A percentile compares a stretch with the other conserved stretches of the same genome.
These are phyloP conservation scores for Neoarthrinium moseri DNA, from an alignment of 2,329 filamentous ascomycete genomes.

Conservation along the genomic window DNA sequence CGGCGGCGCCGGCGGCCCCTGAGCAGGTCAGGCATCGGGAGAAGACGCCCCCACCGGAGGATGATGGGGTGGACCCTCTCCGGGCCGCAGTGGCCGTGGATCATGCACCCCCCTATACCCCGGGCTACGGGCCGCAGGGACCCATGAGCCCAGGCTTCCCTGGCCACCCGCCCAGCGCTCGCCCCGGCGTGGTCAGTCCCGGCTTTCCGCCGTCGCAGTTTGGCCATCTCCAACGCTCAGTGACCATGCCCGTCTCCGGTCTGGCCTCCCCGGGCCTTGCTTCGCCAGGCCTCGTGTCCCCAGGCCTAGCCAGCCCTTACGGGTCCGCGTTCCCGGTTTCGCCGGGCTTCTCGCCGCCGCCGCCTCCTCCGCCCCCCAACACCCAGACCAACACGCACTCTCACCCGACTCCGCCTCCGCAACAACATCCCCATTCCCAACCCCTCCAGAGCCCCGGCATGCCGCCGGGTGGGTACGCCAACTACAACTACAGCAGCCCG, in stretches of 20 bases:
- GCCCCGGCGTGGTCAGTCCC: conserved; percentile 33
- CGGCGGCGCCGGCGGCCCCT: conserved; percentile 72
- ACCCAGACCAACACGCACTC: neutral
- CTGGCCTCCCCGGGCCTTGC: conserved; percentile 28
- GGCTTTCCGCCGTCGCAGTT: conserved; percentile 39
- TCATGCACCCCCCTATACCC: conserved; percentile 52
- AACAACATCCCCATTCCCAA: conserved; percentile 26
- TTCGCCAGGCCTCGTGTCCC: conserved; percentile 36
- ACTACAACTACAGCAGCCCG: conserved; percentile 42
- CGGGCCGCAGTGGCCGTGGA: conserved; percentile 54
- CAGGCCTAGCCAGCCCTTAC: conserved; percentile 41
- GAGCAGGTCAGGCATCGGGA: conserved; percentile 71
- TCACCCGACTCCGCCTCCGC: conserved; percentile 12
- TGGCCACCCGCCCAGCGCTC: conserved; percentile 8
- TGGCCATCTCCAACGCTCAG: conserved; percentile 42
- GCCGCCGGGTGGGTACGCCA: conserved; percentile 53
- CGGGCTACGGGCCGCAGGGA: conserved; percentile 39
- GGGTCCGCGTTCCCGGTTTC: conserved; percentile 44
- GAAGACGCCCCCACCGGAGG: conserved; percentile 75
- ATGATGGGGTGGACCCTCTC: conserved; percentile 59
- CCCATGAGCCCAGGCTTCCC: conserved; percentile 38
- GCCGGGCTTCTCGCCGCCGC: conserved; percentile 39
- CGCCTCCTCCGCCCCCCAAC: conserved; percentile 23
- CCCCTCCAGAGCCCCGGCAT: conserved; percentile 35
- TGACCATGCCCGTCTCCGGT: conserved; percentile 45